Base-by-base conservation (phyloP, 1,284 basidiomycete species). In the Ustilago xerochloae region DNA sequence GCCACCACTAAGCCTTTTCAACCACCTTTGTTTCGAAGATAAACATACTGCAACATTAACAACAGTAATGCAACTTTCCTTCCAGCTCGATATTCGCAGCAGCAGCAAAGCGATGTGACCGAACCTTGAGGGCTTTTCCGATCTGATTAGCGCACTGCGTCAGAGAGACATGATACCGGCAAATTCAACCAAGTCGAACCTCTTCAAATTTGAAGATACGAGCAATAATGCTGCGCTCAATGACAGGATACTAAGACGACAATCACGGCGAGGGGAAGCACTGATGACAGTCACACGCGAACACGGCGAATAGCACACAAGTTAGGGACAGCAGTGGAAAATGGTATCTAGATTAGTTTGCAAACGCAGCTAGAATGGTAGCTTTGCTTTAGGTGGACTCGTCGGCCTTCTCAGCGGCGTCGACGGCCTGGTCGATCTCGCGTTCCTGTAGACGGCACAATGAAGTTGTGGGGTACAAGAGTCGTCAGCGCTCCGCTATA, bases 1-100 rank as follows among this genome's bases (percentile, higher is more conserved):
- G 53, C 45, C 61, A 78, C 67, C 78, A 81, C 73, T 78, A 78
- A 63, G 28, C 29, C 8, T 24, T 16, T n/a, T 29, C 61, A n/a
- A 45, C 26, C 20, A 43, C 15, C 16, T 10, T 33, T 36, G 29
- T 49, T 24, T 15, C 41, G n/a, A 20, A 43, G 12, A 43, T 43
- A 43, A n/a, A 43, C n/a, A 52, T 58, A 52, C 47, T 60, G 57
- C 61, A 59, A 30, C 43, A 29, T 53, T 30, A 47, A 30, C 56
- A 51, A 28, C 50, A 48, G 33, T 43, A 64, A 70, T 70, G 61
- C 57, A 64, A 57, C 58, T 22, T 47, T n/a, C 41, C 60, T 63
- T 32, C 30, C 65, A 62, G 54, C 49, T 45, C 61, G 41, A 49
- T 28, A 52, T 28, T 18, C 39, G 49, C 49, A 16, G 4, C 41